Conservation (phyloP, 768 basidiomycete genomes). For the Leccinum subgranulosum region DNA sequence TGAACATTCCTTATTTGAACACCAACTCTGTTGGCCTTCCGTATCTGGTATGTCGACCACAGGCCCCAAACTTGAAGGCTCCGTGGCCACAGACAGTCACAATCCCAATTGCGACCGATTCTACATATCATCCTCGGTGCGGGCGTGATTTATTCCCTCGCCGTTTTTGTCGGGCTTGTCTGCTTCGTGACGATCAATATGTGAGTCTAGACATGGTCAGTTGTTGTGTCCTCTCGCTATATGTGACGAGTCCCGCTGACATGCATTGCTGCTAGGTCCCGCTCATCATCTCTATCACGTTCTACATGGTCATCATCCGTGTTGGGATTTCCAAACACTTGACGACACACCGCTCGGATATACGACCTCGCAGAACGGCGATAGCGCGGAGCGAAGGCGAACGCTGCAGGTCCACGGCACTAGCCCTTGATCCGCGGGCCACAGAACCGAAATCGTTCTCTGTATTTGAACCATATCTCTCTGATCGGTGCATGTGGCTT, state of each 20-base stretch:
- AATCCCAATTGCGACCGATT: background rate
- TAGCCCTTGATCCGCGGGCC: too few relatives aligned
- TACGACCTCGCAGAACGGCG: too few relatives aligned
- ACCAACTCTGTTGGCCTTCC: background rate
- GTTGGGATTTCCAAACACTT: background rate
- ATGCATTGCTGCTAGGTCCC: background rate
- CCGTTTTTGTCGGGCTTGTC: background rate
- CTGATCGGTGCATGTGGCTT: too few relatives aligned
- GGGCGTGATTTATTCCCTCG: conserved; percentile 2
- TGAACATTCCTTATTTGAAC: background rate
- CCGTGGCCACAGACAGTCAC: background rate
- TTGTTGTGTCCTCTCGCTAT: background rate
- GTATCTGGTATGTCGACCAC: background rate
- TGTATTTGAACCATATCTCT: too few relatives aligned
- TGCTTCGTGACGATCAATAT: conserved; percentile 1
- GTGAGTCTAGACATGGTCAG: conserved; percentile 6
- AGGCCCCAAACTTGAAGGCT: background rate
- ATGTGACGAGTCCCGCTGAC: background rate
- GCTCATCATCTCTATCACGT: conserved; percentile 14
- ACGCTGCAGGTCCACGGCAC: background rate
- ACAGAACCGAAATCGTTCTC: too few relatives aligned
- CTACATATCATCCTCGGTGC: conserved; percentile 1
- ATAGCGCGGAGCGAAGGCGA: background rate
- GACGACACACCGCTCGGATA: background rate
- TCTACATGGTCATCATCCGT: conserved; percentile 16